Evolutionary conservation across 108 stramenopile genomes (phyloP), one percentile per base, ranked within the genome.

Genomic region (Conticribra guillardii): DNA sequence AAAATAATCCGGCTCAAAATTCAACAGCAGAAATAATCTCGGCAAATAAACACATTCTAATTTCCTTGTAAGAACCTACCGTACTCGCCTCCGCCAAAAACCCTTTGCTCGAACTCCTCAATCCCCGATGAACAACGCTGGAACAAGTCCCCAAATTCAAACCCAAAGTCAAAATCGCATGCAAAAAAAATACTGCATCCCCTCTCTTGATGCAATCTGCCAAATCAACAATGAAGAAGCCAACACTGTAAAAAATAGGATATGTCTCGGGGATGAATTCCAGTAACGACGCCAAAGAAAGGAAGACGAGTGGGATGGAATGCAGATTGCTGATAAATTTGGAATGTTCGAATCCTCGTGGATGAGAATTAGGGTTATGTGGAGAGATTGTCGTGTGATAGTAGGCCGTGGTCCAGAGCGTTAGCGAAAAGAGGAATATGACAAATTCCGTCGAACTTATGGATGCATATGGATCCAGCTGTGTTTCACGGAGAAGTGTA

Each of bases 61-160:
- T n/a, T n/a, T n/a, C n/a, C n/a, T n/a, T n/a, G n/a, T n/a, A 41
- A 9, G 37, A 41, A 45, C 74, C 16, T 31, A 75, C 74, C 65
- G 77, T 79, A 54, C 68, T 70, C 27, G 57, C 69, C 58, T 79
- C 77, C 23, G 69, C 69, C n/a, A 79, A 71, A 48, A 70, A 79
- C 34, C 69, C 77, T 48, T 79, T 79, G 54, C 77, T 79, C 8
- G 64, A 58, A 67, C 77, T 79, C 50, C 69, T 67, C 64, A 79
- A 45, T 0, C 22, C 30, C 22, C 69, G 48, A 66, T 79, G 77
- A 8, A 1, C 19, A 16, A 33, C 57, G 46, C 21, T 59, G 11
- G 45, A 46, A 8, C 46, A 68, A 46, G 77, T 66, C 28, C 56
- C 46, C 4, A 79, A 45, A 55, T 74, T 80, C 49, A 80, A 58